Conservation (phyloP, 2,329 filamentous ascomycete genomes). For the Penicillium brasilianum region DNA sequence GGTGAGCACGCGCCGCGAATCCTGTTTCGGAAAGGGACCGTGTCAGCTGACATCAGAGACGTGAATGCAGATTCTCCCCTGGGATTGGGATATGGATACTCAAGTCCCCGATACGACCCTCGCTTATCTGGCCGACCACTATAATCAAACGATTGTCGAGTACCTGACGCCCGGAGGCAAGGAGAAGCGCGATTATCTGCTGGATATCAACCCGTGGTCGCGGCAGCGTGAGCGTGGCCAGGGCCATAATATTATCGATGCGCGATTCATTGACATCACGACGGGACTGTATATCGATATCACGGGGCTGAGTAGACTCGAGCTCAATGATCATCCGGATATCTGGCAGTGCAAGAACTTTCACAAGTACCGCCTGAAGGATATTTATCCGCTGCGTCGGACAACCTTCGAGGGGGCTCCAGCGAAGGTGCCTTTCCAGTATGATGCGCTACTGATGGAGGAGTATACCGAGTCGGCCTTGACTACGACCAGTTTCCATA, state of each 20-base stretch:
- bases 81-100: conserved; percentile 85
- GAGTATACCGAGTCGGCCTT: conserved; percentile 48
- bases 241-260: conserved; percentile 81
- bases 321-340: conserved; percentile 64
- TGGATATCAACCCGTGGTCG: conserved; percentile 78
- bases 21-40: background rate
- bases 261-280: conserved; percentile 76
- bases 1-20: conserved; percentile 41
- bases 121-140: conserved; percentile 64
- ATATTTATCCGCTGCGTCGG: conserved; percentile 76
- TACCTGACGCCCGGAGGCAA: conserved; percentile 48
- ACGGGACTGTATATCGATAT: conserved; percentile 86
- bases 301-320: conserved; percentile 73
- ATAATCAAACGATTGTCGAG: conserved; percentile 69
- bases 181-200: conserved; percentile 64
- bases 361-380: conserved; percentile 71
- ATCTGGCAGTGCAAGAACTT: conserved; percentile 80
- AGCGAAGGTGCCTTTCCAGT: conserved; percentile 66
- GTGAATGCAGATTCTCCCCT: conserved; percentile 67
- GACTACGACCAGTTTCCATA: conserved; percentile 42
- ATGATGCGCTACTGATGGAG: conserved; percentile 45
- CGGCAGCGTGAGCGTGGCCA: conserved; percentile 65
- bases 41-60: background rate
- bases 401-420: conserved; percentile 75
- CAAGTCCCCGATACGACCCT: conserved; percentile 74